Percentiles rank a stretch among this genome's conserved stretches.
These are phyloP conservation scores for Ascochyta fabae DNA, from an alignment of 2,329 filamentous ascomycete species.

Conservation along the genomic window DNA sequence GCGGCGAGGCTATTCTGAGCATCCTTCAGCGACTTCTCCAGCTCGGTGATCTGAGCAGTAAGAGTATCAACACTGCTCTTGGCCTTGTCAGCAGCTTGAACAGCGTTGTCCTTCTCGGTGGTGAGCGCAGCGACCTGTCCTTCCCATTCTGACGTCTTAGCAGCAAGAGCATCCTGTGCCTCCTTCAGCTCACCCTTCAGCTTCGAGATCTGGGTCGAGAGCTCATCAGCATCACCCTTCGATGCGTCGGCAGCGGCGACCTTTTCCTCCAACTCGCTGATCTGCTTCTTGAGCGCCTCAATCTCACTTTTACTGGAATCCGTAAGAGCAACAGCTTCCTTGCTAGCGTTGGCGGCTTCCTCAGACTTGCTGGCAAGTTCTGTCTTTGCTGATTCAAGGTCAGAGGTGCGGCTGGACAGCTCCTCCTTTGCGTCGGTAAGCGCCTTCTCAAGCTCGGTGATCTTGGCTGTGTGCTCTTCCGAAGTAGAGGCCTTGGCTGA, in stretches of 20 bases:
- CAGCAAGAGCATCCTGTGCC: slow-evolving; percentile 30
- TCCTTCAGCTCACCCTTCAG: slow-evolving; percentile 38
- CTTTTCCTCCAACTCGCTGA: slow-evolving; percentile 32
- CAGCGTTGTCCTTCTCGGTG: slow-evolving; percentile 31
- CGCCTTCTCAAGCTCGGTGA: slow-evolving; percentile 25
- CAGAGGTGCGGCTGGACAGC: slow-evolving; percentile 33
- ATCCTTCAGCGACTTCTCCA: slow-evolving; percentile 25
- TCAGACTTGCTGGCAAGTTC: slow-evolving; percentile 19
- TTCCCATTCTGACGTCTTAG: slow-evolving; percentile 34
- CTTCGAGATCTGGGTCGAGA: slow-evolving; percentile 34
- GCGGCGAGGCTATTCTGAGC: slow-evolving; percentile 17
- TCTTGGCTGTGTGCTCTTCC: slow-evolving; percentile 28
- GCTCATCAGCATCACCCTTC: slow-evolving; percentile 36
- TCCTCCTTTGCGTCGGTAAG: slow-evolving; percentile 25
- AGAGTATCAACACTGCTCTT: slow-evolving; percentile 31
- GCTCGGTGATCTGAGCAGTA: slow-evolving; percentile 28
- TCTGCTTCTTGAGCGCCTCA: slow-evolving; percentile 32
- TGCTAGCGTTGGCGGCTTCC: slow-evolving; percentile 25
- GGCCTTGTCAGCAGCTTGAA: slow-evolving; percentile 34
- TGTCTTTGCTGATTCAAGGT: slow-evolving; percentile 33
- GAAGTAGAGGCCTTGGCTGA: slow-evolving; percentile 21
- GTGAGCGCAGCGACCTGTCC: slow-evolving; percentile 25
- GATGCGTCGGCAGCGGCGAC: slow-evolving; percentile 32
- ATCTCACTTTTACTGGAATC: slow-evolving; percentile 34
- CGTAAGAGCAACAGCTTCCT: slow-evolving; percentile 26